A percentile compares a stretch with the other conserved stretches of the same genome.
These are phyloP conservation scores for Pestalotiopsis sp. DNA, from an alignment of 2,329 filamentous ascomycete species.

Conservation along the genomic window DNA sequence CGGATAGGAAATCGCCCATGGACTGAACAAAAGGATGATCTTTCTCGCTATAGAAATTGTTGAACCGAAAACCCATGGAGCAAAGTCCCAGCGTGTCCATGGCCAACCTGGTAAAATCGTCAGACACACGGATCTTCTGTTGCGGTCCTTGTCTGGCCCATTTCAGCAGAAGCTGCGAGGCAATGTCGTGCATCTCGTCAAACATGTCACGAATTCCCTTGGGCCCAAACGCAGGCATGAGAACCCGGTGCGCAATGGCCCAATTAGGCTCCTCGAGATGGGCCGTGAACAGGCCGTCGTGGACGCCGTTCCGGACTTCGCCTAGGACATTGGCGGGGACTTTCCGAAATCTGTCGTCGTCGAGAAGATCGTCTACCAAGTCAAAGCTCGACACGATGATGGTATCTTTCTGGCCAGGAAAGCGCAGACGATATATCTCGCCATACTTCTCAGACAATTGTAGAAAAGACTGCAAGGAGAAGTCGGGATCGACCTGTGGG, in stretches of 20 bases:
- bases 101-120: conserved; percentile 65
- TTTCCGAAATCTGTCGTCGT: conserved; percentile 68
- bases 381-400: conserved; percentile 44
- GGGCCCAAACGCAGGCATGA: conserved; percentile 57
- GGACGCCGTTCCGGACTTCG: conserved; percentile 58
- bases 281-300: conserved; percentile 25
- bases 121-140: conserved; percentile 52
- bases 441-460: conserved; percentile 15
- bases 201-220: conserved; percentile 57
- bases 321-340: conserved; percentile 47
- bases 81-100: conserved; percentile 70
- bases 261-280: conserved; percentile 41
- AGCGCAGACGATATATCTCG: conserved; percentile 12
- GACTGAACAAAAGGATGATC: conserved; percentile 72
- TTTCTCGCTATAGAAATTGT: conserved; percentile 71
- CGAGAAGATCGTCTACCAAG: conserved; percentile 63
- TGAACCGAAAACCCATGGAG: conserved; percentile 57
- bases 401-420: neutral
- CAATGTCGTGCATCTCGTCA: conserved; percentile 54
- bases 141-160: conserved; percentile 48
- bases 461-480: conserved; percentile 5
- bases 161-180: conserved; percentile 54
- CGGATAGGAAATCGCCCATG: conserved; percentile 66
- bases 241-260: conserved; percentile 55
- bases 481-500: conserved; percentile 10